Percentiles rank a stretch among this genome's conserved stretches.
These are phyloP conservation scores for Talaromyces sp. DNA, from an alignment of 2,329 filamentous ascomycete species.

Conservation along the genomic window DNA sequence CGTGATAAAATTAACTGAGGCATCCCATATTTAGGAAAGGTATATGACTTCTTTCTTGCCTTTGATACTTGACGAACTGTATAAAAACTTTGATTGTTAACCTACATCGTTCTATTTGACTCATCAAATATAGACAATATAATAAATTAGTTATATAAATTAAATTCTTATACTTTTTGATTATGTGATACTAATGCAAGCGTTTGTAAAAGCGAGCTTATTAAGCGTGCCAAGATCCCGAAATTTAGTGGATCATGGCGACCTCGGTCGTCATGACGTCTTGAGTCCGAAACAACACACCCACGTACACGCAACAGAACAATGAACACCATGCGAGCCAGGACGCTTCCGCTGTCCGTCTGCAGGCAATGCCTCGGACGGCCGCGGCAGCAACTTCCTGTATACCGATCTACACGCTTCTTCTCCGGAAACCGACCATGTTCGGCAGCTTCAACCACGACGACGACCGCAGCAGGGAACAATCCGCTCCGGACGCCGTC, in stretches of 20 bases:
- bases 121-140: too few relatives aligned
- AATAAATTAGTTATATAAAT: too few relatives aligned
- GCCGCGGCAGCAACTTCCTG: conserved; percentile 10
- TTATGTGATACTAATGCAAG: too few relatives aligned
- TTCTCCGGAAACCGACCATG: conserved; percentile 8
- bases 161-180: too few relatives aligned
- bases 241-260: neutral
- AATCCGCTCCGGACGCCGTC: neutral
- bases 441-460: conserved; percentile 22
- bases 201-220: too few relatives aligned
- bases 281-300: neutral
- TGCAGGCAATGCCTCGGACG: conserved; percentile 23
- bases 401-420: neutral
- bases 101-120: too few relatives aligned
- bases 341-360: conserved; percentile 5
- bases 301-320: neutral
- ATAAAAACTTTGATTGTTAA: too few relatives aligned
- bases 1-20: too few relatives aligned
- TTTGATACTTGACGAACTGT: too few relatives aligned
- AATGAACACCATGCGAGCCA: neutral
- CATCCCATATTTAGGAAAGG: too few relatives aligned
- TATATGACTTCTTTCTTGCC: too few relatives aligned
- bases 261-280: neutral
- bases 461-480: conserved; percentile 20
- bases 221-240: too few relatives aligned